A percentile compares a stretch with the other conserved stretches of the same genome.
phyloP scores from a whole-genome alignment of 495 filamentous ascomycete genomes.

The Apiosordaria backusii region DNA sequence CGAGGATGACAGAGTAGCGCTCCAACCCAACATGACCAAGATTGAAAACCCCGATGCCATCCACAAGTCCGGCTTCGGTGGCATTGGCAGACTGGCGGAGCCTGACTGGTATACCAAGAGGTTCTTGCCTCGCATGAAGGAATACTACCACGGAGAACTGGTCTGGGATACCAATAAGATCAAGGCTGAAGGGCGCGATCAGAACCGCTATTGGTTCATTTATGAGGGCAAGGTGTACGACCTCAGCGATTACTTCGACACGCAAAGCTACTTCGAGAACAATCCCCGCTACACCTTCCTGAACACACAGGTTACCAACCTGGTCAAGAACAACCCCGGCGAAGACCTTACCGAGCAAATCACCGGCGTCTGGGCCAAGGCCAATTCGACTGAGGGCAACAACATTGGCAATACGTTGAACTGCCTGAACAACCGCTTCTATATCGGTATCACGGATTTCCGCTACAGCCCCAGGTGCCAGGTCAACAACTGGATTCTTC shows the following conservation, averaged over 20 bases:
- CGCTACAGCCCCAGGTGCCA: constrained; percentile 70
- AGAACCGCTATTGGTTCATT: constrained; percentile 75
- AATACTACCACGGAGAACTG: constrained; percentile 83
- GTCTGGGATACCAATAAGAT: constrained; percentile 59
- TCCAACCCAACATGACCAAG: constrained; percentile 63
- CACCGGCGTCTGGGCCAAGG: constrained; percentile 41
- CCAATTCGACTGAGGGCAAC: constrained; percentile 35
- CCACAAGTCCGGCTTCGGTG: constrained; percentile 65
- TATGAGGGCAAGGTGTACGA: constrained; percentile 76
- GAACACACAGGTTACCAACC: constrained; percentile 55
- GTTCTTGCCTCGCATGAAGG: constrained; percentile 76
- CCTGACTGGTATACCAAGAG: constrained; percentile 69
- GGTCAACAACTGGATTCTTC: constrained; percentile 88
- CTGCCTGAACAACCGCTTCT: constrained; percentile 83
- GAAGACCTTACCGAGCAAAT: constrained; percentile 67
- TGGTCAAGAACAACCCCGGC: constrained; percentile 73
- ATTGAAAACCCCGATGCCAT: constrained; percentile 27
- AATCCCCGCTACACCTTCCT: constrained; percentile 61
- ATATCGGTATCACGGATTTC: constrained; percentile 81
- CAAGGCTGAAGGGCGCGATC: constrained; percentile 58
- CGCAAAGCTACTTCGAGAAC: constrained; percentile 49
- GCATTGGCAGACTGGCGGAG: constrained; percentile 55
- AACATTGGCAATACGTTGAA: constrained; percentile 57
- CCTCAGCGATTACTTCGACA: constrained; percentile 85
- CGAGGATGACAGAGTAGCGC: constrained; percentile 43